Conservation (phyloP, 768 basidiomycete genomes). For the Amanita inopinata region DNA sequence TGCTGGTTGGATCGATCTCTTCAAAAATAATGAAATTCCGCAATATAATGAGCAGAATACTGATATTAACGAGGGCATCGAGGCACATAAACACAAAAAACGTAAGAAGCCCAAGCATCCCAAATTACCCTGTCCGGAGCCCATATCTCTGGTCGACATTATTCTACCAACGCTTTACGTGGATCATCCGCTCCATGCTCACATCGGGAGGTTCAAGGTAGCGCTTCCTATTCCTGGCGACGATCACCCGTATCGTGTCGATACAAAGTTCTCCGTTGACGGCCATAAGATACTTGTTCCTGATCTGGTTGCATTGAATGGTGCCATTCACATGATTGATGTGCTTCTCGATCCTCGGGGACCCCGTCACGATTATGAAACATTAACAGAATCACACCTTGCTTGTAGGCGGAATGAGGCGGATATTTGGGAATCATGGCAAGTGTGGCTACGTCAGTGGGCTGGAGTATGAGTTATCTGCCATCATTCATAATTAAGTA, state of each 20-base stretch:
- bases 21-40: background rate
- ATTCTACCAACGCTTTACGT: conserved; percentile 32
- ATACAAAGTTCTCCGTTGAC: conserved; percentile 33
- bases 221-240: conserved; percentile 29
- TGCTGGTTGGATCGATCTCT: background rate
- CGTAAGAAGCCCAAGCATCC: conserved; percentile 3
- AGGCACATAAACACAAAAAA: conserved; percentile 2
- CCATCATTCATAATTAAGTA: too few relatives aligned
- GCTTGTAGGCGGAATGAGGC: conserved; percentile 7
- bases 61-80: too few relatives aligned
- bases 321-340: conserved; percentile 42
- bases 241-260: conserved; percentile 17
- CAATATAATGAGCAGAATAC: background rate
- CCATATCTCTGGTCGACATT: conserved; percentile 24
- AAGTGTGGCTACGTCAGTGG: conserved; percentile 43
- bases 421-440: conserved; percentile 30
- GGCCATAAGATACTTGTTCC: conserved; percentile 25
- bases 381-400: conserved; percentile 5
- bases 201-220: conserved; percentile 36
- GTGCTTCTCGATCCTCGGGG: conserved; percentile 32
- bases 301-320: conserved; percentile 47
- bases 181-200: conserved; percentile 34
- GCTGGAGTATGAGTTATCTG: conserved; percentile 19
- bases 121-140: conserved; percentile 15
- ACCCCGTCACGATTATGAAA: conserved; percentile 11